Conservation (phyloP, 2,329 filamentous ascomycete species). For the Fusarium guadeloupense region DNA sequence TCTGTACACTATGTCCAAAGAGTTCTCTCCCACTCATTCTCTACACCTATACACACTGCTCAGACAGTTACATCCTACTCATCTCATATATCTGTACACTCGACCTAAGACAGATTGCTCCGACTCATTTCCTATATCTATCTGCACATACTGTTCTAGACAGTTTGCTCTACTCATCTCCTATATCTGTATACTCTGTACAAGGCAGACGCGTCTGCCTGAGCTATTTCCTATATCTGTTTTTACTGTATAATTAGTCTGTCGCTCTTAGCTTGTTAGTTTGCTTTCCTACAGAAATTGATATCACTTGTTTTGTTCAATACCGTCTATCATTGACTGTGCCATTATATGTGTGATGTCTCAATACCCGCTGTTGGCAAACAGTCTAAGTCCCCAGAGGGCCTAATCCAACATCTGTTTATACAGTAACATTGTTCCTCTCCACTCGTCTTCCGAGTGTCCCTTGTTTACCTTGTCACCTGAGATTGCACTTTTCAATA, state of each 20-base stretch:
- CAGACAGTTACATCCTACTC: neutral
- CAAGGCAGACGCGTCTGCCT: neutral
- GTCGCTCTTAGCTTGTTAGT: neutral
- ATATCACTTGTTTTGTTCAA: neutral
- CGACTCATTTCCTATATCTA: constrained; percentile 12
- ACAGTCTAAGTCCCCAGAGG: neutral
- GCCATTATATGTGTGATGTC: too few species aligned
- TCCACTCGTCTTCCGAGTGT: too few species aligned
- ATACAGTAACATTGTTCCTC: too few species aligned
- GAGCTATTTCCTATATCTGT: constrained; percentile 16
- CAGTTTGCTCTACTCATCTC: neutral
- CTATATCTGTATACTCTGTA: neutral
- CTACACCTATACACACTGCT: constrained; percentile 9
- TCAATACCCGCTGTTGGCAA: too few species aligned
- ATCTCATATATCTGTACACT: neutral
- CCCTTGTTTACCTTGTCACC: too few species aligned
- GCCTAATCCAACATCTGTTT: too few species aligned
- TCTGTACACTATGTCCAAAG: neutral
- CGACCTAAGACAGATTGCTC: too few species aligned
- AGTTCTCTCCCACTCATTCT: neutral
- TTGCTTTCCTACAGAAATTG: constrained; percentile 8
- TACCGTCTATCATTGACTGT: too few species aligned
- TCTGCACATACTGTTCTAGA: constrained; percentile 1
- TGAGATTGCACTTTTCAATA: too few species aligned
- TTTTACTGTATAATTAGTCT: constrained; percentile 21